Evolutionary conservation across 495 filamentous ascomycete genomes (phyloP).

Genomic region (Neurospora sp.): DNA sequence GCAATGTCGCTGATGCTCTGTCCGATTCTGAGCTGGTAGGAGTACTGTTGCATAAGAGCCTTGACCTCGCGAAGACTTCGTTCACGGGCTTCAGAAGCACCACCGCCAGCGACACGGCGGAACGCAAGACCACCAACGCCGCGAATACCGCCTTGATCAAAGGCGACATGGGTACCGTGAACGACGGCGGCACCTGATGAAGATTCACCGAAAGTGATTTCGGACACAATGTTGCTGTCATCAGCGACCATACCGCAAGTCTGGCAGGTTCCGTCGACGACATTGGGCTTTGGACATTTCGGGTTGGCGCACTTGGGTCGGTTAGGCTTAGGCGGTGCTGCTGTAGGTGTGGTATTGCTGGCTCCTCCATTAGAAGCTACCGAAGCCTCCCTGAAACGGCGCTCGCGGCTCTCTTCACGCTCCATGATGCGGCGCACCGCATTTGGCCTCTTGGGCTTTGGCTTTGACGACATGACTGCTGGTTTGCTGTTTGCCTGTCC

Average conservation of each 20-base stretch:
- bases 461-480: slow-evolving; percentile 8
- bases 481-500: background rate
- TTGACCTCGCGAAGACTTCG: slow-evolving; percentile 55
- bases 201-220: slow-evolving; percentile 81
- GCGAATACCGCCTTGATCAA: slow-evolving; percentile 53
- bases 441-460: slow-evolving; percentile 18
- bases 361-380: background rate
- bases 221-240: slow-evolving; percentile 78
- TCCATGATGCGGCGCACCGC: slow-evolving; percentile 22
- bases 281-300: slow-evolving; percentile 25
- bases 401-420: slow-evolving; percentile 15
- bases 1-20: slow-evolving; percentile 51
- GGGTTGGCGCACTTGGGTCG: slow-evolving; percentile 20
- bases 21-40: slow-evolving; percentile 43
- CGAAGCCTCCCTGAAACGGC: slow-evolving; percentile 16
- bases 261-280: slow-evolving; percentile 55
- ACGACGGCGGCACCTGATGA: slow-evolving; percentile 78
- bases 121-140: slow-evolving; percentile 32
- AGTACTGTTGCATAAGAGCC: slow-evolving; percentile 33
- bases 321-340: background rate
- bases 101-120: slow-evolving; percentile 27
- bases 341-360: background rate
- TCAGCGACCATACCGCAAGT: slow-evolving; percentile 75
- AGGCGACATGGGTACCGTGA: slow-evolving; percentile 77
- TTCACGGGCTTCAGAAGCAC: slow-evolving; percentile 46